Evolutionary conservation across 768 basidiomycete species (phyloP), one percentile per base, ranked within the genome.

Genomic region (Neoboletus magnificus): DNA sequence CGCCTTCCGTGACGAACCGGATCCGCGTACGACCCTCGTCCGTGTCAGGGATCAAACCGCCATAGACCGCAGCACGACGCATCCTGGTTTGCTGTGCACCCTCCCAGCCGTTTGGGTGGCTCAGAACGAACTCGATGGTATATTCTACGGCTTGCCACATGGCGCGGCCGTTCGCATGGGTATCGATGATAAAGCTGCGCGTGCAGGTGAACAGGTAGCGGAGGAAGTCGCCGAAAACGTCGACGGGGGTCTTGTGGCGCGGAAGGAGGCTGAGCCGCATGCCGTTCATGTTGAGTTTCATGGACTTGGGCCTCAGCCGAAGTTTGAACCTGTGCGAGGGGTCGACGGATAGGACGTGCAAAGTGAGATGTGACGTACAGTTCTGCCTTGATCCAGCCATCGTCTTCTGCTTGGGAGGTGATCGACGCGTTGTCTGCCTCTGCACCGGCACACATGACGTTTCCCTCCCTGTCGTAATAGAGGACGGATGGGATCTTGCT

Each of bases 51-150:
- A 91, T 84, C 37, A 91, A 68, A n/a, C 80, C 81, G 4, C 86
- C 89, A 59, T 83, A 79, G 10, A 87, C 79, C 1, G 89, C 89
- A 0, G 83, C 84, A 54, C 86, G 77, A 54, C 89, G 80, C 85
- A 91, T 89, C 70, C 83, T 85, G 30, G 85, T 83, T 62, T 90
- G 87, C 10, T 87, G 82, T 20, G 80, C 86, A 20, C 82, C 81
- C 63, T 91, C 89, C 89, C 89, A 91, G 6, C 89, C 89, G 60
- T 90, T 91, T 15, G 89, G 89, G 68, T 91, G 89, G 39, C 85
- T 85, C 36, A 90, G 73, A 4, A 91, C 87, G 57, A 91, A 82
- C 63, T 91, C 85, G 44, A 88, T 79, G 63, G 85, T 78, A 43
- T 78, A 65, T 64, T 89, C 87, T 27, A 90, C 82, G 4, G 83